Evolutionary conservation across 768 basidiomycete species (phyloP).

Genomic region (Lactarius pseudohatsudake): DNA sequence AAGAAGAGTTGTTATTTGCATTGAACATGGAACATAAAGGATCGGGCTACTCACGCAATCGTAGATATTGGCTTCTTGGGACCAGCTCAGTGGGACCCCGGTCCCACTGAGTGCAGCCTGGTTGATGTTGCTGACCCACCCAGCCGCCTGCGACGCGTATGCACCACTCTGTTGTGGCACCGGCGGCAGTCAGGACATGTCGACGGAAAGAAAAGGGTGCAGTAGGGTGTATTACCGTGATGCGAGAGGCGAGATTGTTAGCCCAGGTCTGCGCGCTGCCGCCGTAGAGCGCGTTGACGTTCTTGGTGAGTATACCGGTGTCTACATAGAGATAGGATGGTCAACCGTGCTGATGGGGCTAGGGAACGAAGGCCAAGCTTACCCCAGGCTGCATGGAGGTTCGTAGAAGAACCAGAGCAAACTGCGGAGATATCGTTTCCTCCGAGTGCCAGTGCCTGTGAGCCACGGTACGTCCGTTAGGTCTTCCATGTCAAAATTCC

Average conservation of each 20-base stretch:
- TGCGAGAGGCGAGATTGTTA: conserved; percentile 41
- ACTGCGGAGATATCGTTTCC: conserved; percentile 45
- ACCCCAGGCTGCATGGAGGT: conserved; percentile 40
- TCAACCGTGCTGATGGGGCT: neutral
- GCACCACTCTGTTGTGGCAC: conserved; percentile 31
- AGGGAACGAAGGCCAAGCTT: neutral
- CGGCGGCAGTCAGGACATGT: no score
- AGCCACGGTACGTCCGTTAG: neutral
- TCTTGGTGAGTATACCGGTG: conserved; percentile 31
- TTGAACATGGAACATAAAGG: neutral
- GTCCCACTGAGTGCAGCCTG: conserved; percentile 34
- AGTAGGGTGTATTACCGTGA: conserved; percentile 36
- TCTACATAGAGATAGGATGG: conserved; percentile 10
- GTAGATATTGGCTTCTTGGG: conserved; percentile 34
- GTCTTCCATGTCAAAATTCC: neutral
- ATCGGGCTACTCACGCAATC: conserved; percentile 32
- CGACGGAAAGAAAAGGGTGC: no score
- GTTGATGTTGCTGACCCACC: conserved; percentile 35
- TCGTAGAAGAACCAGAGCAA: conserved; percentile 43
- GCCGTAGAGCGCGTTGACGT: conserved; percentile 29
- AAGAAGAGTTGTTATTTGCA: neutral
- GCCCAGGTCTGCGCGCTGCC: conserved; percentile 38
- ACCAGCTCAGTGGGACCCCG: conserved; percentile 36
- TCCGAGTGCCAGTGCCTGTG: conserved; percentile 40
- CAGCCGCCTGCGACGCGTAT: conserved; percentile 30